A percentile compares a stretch with the other conserved stretches of the same genome.
phyloP scores from a whole-genome alignment of 495 filamentous ascomycete species.

The Lineolata rhizophorae region DNA sequence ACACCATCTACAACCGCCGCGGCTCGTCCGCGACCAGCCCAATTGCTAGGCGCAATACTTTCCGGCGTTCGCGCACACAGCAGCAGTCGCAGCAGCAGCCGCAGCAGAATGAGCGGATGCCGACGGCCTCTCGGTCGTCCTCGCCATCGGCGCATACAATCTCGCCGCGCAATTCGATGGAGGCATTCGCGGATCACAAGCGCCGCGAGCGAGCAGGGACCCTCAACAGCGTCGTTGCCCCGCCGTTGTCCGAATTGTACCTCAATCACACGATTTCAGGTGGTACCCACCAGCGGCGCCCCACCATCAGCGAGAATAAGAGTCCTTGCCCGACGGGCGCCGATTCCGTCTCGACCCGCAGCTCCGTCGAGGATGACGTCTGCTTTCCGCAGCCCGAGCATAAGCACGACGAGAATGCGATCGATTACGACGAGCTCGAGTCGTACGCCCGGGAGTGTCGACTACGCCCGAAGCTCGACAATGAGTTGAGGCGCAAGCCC shows the following conservation, averaged over 20 bases:
- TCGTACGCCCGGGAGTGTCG: conserved; percentile 57
- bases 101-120: no score
- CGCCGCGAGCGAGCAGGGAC: conserved; percentile 45
- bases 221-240: conserved; percentile 30
- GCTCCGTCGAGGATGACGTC: conserved; percentile 54
- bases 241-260: conserved; percentile 34
- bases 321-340: conserved; percentile 22
- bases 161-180: conserved; percentile 90
- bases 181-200: conserved; percentile 74
- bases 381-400: conserved; percentile 49
- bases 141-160: conserved; percentile 43
- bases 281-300: conserved; percentile 35
- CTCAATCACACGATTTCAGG: conserved; percentile 53
- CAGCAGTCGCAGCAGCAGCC: conserved; percentile 21
- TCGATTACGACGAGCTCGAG: conserved; percentile 79
- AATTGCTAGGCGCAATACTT: conserved; percentile 12
- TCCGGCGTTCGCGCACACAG: no score
- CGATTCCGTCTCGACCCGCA: conserved; percentile 15
- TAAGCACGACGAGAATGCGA: conserved; percentile 32
- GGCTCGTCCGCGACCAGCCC: conserved; percentile 6
- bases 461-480: no score
- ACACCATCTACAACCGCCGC: no score
- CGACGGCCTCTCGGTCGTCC: conserved; percentile 25
- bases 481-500: conserved; percentile 23
- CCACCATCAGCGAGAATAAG: conserved; percentile 39